These are phyloP conservation scores for Penicillium malachiteum DNA, from an alignment of 495 filamentous ascomycete genomes.

Conservation along the genomic window DNA sequence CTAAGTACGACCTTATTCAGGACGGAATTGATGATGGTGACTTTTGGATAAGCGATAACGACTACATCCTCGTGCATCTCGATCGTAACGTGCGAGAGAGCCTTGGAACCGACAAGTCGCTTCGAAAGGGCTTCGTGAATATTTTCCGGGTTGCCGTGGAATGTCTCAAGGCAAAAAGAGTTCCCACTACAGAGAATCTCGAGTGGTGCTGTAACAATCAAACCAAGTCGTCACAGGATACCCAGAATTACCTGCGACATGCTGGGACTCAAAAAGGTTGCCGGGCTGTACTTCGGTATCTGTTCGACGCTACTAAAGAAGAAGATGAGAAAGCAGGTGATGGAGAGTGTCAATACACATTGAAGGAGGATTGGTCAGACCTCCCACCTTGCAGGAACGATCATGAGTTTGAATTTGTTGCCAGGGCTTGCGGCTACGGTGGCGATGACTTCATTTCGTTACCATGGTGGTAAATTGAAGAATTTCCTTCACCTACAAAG, in stretches of 20 bases:
- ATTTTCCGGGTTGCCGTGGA: conserved; percentile 21
- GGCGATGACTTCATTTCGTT: conserved; percentile 15
- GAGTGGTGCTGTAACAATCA: conserved; percentile 15
- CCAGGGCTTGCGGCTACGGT: conserved; percentile 25
- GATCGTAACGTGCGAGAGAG: conserved; percentile 25
- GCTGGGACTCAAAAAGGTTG: conserved; percentile 21
- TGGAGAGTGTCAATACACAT: conserved; percentile 21
- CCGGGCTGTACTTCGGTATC: conserved; percentile 23
- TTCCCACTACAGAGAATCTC: conserved; percentile 23
- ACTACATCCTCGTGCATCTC: conserved; percentile 14
- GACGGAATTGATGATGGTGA: conserved; percentile 16
- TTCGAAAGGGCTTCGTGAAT: conserved; percentile 27
- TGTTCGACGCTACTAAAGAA: conserved; percentile 24
- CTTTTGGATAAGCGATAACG: conserved; percentile 15
- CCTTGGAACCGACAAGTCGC: conserved; percentile 29
- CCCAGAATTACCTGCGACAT: conserved; percentile 21
- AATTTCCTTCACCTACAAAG: neutral
- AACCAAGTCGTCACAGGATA: conserved; percentile 27
- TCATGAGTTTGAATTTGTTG: conserved; percentile 34
- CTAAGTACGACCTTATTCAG: conserved; percentile 12
- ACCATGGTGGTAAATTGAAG: conserved; percentile 4
- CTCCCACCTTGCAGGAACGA: conserved; percentile 29
- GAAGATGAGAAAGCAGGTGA: conserved; percentile 30
- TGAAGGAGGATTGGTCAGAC: conserved; percentile 17
- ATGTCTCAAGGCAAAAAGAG: conserved; percentile 20